Percentiles rank a stretch among this genome's conserved stretches.
Conservation (phyloP, 495 filamentous ascomycete genomes). For the Neurospora africana region DNA sequence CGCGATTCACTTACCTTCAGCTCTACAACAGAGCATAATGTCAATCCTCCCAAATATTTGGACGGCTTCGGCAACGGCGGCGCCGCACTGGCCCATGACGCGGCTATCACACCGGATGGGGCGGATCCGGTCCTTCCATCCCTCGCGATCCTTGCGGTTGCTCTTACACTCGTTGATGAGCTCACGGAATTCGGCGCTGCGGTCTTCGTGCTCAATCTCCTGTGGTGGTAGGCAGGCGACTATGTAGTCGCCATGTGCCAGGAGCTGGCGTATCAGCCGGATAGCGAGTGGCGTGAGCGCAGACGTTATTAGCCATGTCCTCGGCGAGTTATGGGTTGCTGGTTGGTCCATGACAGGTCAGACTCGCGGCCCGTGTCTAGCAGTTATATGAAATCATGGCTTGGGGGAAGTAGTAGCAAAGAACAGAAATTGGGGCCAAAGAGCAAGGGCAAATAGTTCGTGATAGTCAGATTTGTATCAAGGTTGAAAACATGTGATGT, state of each 20-base stretch:
- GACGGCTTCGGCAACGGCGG: constrained; percentile 77
- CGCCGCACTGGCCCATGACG: constrained; percentile 55
- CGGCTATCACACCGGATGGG: constrained; percentile 46
- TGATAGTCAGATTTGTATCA: neutral
- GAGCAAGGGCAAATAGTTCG: neutral
- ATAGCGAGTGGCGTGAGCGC: constrained; percentile 69
- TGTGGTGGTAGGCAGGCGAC: constrained; percentile 63
- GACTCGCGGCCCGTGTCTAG: constrained; percentile 4
- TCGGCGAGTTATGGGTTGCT: constrained; percentile 49
- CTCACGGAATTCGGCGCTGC: constrained; percentile 44
- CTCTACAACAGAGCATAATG: constrained; percentile 78
- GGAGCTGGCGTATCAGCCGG: constrained; percentile 59
- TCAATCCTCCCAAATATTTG: constrained; percentile 78
- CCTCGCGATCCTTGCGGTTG: constrained; percentile 41
- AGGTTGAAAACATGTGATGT: neutral
- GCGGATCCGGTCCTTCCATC: constrained; percentile 48
- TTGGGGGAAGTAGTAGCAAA: neutral
- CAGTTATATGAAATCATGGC: neutral
- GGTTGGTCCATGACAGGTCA: constrained; percentile 28
- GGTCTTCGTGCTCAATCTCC: constrained; percentile 52
- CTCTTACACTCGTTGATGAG: constrained; percentile 50
- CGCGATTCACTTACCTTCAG: constrained; percentile 51
- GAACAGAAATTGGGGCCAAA: neutral
- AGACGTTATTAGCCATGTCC: constrained; percentile 83
- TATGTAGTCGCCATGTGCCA: constrained; percentile 78